Percentiles rank a stretch among this genome's conserved stretches.
These are phyloP conservation scores for Acacia melanoxylon DNA, from an alignment of 306 rosid genomes.

Conservation along the genomic window DNA sequence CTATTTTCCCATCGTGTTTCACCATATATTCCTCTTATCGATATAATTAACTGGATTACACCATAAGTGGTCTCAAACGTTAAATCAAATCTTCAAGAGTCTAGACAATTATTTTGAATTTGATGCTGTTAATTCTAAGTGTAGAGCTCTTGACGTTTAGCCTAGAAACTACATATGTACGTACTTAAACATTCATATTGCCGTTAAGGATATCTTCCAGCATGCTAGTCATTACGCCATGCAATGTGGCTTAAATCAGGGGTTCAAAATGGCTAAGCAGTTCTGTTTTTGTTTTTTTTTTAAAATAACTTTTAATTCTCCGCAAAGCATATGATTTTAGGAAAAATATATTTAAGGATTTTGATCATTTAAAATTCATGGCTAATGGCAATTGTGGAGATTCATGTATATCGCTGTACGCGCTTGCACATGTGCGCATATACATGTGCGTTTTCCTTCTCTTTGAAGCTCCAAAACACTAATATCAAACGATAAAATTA, in stretches of 20 bases:
- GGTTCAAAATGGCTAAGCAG: not conserved
- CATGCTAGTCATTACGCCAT: not conserved
- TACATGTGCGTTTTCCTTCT: too few species aligned
- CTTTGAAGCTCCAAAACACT: not conserved
- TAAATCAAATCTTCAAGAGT: not conserved
- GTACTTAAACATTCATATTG: not conserved
- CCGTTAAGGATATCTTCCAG: not conserved
- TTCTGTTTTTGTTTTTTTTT: too few species aligned
- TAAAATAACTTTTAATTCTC: too few species aligned
- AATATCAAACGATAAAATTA: not conserved
- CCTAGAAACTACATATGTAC: not conserved
- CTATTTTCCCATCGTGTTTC: conserved; percentile 28
- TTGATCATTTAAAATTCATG: not conserved
- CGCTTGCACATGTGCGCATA: not conserved
- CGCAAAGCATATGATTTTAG: not conserved
- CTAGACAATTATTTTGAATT: not conserved
- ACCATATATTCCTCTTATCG: conserved; percentile 39
- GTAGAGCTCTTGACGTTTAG: not conserved
- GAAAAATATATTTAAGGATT: not conserved
- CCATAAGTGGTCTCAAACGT: not conserved
- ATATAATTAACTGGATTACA: not conserved
- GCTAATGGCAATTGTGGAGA: not conserved
- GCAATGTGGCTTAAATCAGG: conserved; percentile 4
- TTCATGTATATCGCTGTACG: not conserved
- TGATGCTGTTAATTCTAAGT: not conserved